Conservation (phyloP, 768 basidiomycete genomes). For the Xerocomellus amylosporus region DNA sequence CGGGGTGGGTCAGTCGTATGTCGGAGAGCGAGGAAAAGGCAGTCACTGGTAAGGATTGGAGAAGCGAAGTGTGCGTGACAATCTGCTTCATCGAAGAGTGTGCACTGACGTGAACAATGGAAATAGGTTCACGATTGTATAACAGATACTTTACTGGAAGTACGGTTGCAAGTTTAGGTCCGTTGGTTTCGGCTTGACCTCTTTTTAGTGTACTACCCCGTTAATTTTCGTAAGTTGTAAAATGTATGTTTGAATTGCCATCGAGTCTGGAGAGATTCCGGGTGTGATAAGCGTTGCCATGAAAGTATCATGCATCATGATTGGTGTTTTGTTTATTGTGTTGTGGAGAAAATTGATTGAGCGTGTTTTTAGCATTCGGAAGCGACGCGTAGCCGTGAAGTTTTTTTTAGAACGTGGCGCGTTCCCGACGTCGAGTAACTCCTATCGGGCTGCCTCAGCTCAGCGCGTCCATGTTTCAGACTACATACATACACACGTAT, state of each 20-base stretch:
- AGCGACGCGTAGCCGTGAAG: neutral
- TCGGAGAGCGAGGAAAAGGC: conserved; percentile 42
- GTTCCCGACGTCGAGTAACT: neutral
- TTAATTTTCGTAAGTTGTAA: neutral
- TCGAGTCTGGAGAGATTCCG: neutral
- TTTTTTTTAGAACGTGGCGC: neutral
- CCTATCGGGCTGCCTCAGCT: neutral
- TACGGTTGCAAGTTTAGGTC: neutral
- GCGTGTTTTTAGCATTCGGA: neutral
- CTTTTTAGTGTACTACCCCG: neutral
- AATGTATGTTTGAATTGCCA: neutral
- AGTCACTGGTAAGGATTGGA: conserved; percentile 47
- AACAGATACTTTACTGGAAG: too few relatives aligned
- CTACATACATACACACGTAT: too few relatives aligned
- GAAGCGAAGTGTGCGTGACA: conserved; percentile 45
- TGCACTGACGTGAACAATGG: neutral
- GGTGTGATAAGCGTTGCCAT: neutral
- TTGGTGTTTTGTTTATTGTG: neutral
- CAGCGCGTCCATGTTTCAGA: neutral
- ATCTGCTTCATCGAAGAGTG: neutral
- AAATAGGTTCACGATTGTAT: conserved; percentile 17
- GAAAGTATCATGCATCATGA: too few relatives aligned
- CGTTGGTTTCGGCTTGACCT: neutral
- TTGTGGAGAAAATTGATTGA: neutral
- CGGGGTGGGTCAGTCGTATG: conserved; percentile 69